A percentile compares a stretch with the other conserved stretches of the same genome.
Conservation (phyloP, 331 rosid genomes). For the Quercus lobata region DNA sequence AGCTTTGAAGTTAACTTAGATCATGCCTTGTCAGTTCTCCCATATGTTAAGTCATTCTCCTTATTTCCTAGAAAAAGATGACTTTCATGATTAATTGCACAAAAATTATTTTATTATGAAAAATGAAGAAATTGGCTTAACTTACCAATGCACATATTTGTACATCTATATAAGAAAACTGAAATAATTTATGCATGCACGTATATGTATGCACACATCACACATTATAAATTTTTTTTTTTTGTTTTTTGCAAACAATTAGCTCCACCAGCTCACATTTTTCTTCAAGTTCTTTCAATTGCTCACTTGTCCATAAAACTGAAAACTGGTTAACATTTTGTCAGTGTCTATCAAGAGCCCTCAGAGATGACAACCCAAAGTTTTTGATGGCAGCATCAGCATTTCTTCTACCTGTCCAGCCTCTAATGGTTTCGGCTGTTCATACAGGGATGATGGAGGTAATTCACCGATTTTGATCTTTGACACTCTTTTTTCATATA, state of each 20-base stretch:
- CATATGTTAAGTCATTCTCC: background rate
- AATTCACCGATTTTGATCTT: conserved; percentile 8
- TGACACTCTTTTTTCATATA: background rate
- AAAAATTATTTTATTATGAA: background rate
- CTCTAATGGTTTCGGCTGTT: conserved; percentile 83
- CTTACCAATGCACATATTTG: background rate
- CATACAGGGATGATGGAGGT: conserved; percentile 99
- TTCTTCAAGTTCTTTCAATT: background rate
- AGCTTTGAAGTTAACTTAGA: background rate
- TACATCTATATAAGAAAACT: too few species aligned
- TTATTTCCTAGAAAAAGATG: background rate
- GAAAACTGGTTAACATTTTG: conserved; percentile 16
- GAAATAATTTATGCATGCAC: too few species aligned
- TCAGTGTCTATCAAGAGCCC: conserved; percentile 88
- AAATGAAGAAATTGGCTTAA: background rate
- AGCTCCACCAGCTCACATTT: background rate
- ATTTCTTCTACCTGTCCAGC: conserved; percentile 67
- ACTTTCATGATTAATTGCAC: background rate
- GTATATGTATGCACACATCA: too few species aligned
- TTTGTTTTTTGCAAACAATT: background rate
- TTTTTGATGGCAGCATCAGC: conserved; percentile 92
- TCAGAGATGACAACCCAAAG: conserved; percentile 77
- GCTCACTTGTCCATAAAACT: background rate
- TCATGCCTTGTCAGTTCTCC: background rate
- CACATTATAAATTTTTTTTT: background rate